Conservation (phyloP, 2,329 filamentous ascomycete species). For the Leptosphaerulina australis region DNA sequence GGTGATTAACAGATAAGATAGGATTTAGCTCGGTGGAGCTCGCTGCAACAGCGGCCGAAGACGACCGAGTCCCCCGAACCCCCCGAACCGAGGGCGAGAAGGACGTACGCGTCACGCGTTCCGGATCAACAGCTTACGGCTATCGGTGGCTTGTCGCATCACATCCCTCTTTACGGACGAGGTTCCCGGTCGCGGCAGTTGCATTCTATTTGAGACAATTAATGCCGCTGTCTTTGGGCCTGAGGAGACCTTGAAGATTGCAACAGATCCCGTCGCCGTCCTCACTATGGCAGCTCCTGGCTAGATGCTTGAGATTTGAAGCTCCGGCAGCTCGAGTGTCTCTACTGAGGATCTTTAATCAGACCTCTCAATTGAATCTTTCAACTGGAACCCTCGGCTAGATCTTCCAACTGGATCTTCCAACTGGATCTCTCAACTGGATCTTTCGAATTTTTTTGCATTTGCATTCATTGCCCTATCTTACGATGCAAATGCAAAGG, state of each 20-base stretch:
- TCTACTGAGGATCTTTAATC: no score
- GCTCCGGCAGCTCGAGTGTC: slow-evolving; percentile 2
- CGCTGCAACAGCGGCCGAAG: slow-evolving; percentile 16
- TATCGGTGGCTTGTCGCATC: slow-evolving; percentile 16
- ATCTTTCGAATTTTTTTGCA: neutral
- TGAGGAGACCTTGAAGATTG: slow-evolving; percentile 12
- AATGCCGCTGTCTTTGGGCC: slow-evolving; percentile 14
- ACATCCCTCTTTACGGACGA: slow-evolving; percentile 29
- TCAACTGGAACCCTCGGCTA: no score
- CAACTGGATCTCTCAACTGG: neutral
- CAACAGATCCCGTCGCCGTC: neutral
- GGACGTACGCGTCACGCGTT: slow-evolving; percentile 22
- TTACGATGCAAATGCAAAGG: neutral
- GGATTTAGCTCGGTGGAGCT: slow-evolving; percentile 21
- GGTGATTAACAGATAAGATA: slow-evolving; percentile 14
- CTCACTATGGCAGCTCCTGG: slow-evolving; percentile 2
- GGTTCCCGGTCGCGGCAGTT: slow-evolving; percentile 17
- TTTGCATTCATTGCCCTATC: neutral
- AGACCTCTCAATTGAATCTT: no score
- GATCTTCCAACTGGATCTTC: no score
- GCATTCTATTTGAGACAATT: slow-evolving; percentile 16
- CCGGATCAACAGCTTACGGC: slow-evolving; percentile 5
- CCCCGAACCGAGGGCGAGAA: slow-evolving; percentile 12
- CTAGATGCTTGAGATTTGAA: neutral
- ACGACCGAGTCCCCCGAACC: slow-evolving; percentile 15